These are phyloP conservation scores for Annulohypoxylon stygium DNA, from an alignment of 495 filamentous ascomycete genomes.

Conservation along the genomic window DNA sequence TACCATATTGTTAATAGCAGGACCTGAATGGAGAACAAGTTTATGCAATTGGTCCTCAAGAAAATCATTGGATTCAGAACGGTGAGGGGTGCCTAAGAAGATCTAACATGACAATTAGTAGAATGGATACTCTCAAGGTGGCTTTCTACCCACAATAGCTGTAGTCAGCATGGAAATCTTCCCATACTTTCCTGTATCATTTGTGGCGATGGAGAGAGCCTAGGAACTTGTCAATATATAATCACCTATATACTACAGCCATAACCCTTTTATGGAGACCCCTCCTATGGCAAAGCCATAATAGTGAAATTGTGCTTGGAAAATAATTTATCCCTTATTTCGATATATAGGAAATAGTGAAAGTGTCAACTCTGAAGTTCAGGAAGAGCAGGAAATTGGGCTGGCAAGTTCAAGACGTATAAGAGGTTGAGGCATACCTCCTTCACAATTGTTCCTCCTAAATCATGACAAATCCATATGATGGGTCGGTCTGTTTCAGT, in stretches of 20 bases:
- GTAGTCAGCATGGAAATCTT: constrained; percentile 20
- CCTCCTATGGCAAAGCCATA: background rate
- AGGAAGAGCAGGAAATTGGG: too few species aligned
- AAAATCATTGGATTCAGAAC: background rate
- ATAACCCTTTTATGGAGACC: background rate
- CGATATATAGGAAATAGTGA: too few species aligned
- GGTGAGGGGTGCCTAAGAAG: constrained; percentile 39
- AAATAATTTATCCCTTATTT: too few species aligned
- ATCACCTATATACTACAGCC: background rate
- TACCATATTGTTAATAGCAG: background rate
- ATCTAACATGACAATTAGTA: constrained; percentile 23
- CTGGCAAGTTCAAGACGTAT: too few species aligned
- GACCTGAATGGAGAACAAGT: constrained; percentile 16
- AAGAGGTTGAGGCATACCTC: constrained; percentile 10
- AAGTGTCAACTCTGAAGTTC: too few species aligned
- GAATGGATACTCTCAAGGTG: background rate
- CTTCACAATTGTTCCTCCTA: constrained; percentile 46
- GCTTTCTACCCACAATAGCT: background rate
- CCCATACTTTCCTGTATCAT: constrained; percentile 3
- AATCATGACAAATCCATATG: constrained; percentile 43
- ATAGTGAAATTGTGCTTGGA: background rate
- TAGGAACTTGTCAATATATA: background rate
- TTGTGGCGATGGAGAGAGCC: constrained; percentile 16
- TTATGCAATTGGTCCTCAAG: constrained; percentile 37
- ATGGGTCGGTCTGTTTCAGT: constrained; percentile 35